Conservation (phyloP, 208 protist species). For the Herpetomonas samuelpessoai region DNA sequence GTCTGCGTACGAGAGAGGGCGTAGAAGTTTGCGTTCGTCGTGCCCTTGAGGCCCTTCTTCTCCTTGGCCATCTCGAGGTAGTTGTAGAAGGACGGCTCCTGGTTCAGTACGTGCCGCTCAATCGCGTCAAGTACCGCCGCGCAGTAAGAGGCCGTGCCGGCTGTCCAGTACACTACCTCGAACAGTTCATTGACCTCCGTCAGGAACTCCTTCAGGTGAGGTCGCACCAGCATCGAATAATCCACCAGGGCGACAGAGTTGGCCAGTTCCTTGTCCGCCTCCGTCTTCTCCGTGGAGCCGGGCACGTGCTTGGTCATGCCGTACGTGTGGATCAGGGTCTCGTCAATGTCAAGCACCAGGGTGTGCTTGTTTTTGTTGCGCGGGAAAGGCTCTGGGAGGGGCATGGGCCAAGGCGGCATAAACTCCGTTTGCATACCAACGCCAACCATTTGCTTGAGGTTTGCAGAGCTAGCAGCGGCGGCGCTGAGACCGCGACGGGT, state of each 20-base stretch:
- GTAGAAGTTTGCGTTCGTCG: constrained; percentile 78
- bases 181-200: constrained; percentile 69
- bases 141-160: constrained; percentile 81
- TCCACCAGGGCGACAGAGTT: constrained; percentile 15
- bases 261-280: neutral
- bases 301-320: constrained; percentile 34
- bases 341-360: constrained; percentile 88
- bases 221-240: constrained; percentile 58
- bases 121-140: constrained; percentile 69
- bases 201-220: constrained; percentile 74
- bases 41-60: constrained; percentile 21
- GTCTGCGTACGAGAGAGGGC: constrained; percentile 82
- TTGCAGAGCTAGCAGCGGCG: constrained; percentile 10
- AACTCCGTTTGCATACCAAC: constrained; percentile 50
- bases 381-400: constrained; percentile 54
- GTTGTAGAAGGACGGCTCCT: constrained; percentile 71
- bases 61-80: constrained; percentile 43
- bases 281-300: constrained; percentile 1
- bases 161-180: constrained; percentile 89
- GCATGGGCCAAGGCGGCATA: constrained; percentile 62
- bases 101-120: constrained; percentile 73
- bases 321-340: constrained; percentile 78
- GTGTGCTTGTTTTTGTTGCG: constrained; percentile 48
- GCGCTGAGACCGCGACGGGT: constrained; percentile 15
- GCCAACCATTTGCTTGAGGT: constrained; percentile 41